Evolutionary conservation across 1,284 basidiomycete species (phyloP), one percentile per base, ranked within the genome.

Genomic region (Puccinia novopanici): DNA sequence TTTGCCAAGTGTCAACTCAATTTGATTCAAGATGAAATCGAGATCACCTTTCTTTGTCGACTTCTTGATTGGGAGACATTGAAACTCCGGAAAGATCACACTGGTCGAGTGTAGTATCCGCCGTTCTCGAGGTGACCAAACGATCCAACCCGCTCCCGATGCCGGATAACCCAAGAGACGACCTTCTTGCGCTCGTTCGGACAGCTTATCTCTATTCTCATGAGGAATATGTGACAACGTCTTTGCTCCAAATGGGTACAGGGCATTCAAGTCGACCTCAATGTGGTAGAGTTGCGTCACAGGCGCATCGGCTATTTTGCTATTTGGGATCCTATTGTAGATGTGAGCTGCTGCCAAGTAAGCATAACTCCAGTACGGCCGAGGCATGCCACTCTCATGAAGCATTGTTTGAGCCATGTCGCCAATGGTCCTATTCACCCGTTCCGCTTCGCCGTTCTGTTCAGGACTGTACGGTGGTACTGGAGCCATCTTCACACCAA

Each of bases 391-490:
- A 22, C 71, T 55, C 1, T 30, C 6, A 13, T 55, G 15, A 8
- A 73, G 5, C 48, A 73, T 73, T 6, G 22, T 50, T 15, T 22
- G 48, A 3, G 54, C 71, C 48, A 73, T 37, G 34, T 73, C 52
- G 12, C 27, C 27, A 37, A 73, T 55, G 17, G 71, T 73, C 1
- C 40, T 8, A 42, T 73, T 73, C 5, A 73, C 50, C 9, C 19
- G 34, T 24, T 73, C 52, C 12, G 71, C 71, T 42, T 73, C 71
- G 27, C 71, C 71, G 24, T 73, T 73, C 12, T 73, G 24, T 55
- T 54, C 54, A 4, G 54, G 71, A 22, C 55, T 30, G 34, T 54
- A 73, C 9, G 71, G 50, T n/a, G 34, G 22, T 6, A 30, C 19
- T 3, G 42, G 24, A n/a, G n/a, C n/a, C n/a, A n/a, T n/a, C n/a